Conservation (phyloP, 2,329 filamentous ascomycete species). For the Colletotrichum godetiae region DNA sequence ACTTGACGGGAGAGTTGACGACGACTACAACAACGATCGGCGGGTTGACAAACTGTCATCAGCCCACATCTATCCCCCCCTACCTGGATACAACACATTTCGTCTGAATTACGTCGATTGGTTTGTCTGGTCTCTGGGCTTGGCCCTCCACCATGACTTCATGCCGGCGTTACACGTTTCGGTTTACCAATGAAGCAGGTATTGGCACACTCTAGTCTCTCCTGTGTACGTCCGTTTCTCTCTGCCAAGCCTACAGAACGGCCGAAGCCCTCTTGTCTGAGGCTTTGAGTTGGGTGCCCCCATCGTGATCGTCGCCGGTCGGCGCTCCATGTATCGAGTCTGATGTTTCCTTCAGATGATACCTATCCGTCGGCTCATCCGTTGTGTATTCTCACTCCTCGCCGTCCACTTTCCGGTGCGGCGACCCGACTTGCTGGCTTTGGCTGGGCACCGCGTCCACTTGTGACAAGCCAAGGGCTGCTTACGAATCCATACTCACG, state of each 20-base stretch:
- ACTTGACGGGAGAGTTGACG: neutral
- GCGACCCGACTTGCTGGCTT: neutral
- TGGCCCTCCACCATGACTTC: neutral
- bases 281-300: neutral
- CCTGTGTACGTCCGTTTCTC: neutral
- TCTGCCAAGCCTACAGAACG: neutral
- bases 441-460: neutral
- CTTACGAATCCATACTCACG: neutral
- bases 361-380: slow-evolving; percentile 7
- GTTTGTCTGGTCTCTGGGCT: slow-evolving; percentile 6
- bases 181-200: neutral
- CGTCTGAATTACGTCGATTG: slow-evolving; percentile 2
- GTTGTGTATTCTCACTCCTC: neutral
- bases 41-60: neutral
- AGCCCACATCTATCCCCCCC: neutral
- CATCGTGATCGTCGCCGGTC: neutral
- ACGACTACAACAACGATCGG: neutral
- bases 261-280: neutral
- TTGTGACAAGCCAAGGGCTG: neutral
- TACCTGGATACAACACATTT: neutral
- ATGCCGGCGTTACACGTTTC: slow-evolving; percentile 19
- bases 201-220: neutral
- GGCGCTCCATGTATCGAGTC: slow-evolving; percentile 10
- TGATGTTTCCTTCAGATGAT: slow-evolving; percentile 28
- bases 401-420: slow-evolving; percentile 15